phyloP scores from a whole-genome alignment of 1,284 basidiomycete genomes.

The Butyriboletus regius region DNA sequence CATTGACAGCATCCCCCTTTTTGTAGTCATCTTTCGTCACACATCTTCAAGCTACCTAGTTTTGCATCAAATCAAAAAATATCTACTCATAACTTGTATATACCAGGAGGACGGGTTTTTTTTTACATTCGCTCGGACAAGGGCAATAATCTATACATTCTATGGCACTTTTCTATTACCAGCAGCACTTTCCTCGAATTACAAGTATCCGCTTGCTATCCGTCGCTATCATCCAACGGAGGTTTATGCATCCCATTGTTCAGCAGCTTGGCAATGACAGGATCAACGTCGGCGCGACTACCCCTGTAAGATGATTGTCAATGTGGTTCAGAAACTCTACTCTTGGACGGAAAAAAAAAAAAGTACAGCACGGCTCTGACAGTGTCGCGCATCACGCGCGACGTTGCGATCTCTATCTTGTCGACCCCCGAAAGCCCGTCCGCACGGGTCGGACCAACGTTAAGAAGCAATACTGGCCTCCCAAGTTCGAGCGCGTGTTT shows the following conservation, averaged over 20 bases:
- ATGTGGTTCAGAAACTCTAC: neutral
- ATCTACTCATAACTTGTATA: conserved; percentile 25
- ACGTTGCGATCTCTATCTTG: conserved; percentile 69
- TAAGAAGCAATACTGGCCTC: conserved; percentile 75
- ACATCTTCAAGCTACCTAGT: conserved; percentile 9
- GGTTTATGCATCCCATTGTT: conserved; percentile 29
- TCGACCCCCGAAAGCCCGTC: conserved; percentile 67
- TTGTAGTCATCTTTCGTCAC: conserved; percentile 22
- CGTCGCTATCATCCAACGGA: conserved; percentile 17
- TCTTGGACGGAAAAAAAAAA: conserved; percentile 13
- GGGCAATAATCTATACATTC: conserved; percentile 28
- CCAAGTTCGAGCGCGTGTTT: conserved; percentile 68
- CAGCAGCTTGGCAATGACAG: conserved; percentile 18
- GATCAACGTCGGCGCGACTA: conserved; percentile 15
- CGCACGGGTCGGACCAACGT: conserved; percentile 78
- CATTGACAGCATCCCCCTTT: conserved; percentile 18
- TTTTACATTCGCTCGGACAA: conserved; percentile 20
- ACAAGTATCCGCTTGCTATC: conserved; percentile 10
- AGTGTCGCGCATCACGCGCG: conserved; percentile 60
- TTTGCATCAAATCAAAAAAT: conserved; percentile 18
- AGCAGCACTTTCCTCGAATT: conserved; percentile 8
- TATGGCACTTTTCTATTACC: conserved; percentile 23
- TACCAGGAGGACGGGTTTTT: conserved; percentile 17
- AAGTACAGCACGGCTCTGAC: conserved; percentile 52
- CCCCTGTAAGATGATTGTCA: conserved; percentile 18